Evolutionary conservation across 2,329 filamentous ascomycete genomes (phyloP).

Genomic region (Ophiostoma tasmaniense): DNA sequence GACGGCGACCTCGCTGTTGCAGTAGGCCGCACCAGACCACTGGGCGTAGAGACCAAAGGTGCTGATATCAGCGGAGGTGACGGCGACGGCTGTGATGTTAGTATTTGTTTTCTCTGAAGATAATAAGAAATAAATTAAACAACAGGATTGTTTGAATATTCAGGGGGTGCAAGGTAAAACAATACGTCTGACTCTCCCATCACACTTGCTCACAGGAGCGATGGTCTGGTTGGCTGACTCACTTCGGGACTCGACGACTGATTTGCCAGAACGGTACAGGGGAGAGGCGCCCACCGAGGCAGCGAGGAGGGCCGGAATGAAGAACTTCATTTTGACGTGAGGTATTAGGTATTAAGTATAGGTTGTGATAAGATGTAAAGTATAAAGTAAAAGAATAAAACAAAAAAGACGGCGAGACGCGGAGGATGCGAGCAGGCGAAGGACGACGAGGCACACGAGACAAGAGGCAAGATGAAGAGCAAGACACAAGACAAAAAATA

Average conservation of each 20-base stretch:
- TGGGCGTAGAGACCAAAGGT: constrained; percentile 42
- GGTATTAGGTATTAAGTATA: not conserved
- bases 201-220: not conserved
- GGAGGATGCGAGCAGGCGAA: not conserved
- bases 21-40: constrained; percentile 45
- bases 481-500: not conserved
- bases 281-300: not conserved
- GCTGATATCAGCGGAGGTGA: constrained; percentile 29
- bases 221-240: not conserved
- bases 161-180: not conserved
- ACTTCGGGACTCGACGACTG: not conserved
- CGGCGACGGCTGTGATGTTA: constrained; percentile 15
- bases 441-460: not conserved
- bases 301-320: not conserved
- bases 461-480: not conserved
- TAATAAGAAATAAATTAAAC: not conserved
- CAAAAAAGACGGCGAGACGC: not conserved
- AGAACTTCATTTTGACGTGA: not conserved
- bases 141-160: not conserved
- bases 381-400: not conserved
- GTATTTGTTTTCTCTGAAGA: not conserved
- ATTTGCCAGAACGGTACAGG: not conserved
- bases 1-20: constrained; percentile 37
- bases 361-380: not conserved
- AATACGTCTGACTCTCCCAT: not conserved